phyloP scores from a whole-genome alignment of 441 rosid species.

The Eruca vesicaria region DNA sequence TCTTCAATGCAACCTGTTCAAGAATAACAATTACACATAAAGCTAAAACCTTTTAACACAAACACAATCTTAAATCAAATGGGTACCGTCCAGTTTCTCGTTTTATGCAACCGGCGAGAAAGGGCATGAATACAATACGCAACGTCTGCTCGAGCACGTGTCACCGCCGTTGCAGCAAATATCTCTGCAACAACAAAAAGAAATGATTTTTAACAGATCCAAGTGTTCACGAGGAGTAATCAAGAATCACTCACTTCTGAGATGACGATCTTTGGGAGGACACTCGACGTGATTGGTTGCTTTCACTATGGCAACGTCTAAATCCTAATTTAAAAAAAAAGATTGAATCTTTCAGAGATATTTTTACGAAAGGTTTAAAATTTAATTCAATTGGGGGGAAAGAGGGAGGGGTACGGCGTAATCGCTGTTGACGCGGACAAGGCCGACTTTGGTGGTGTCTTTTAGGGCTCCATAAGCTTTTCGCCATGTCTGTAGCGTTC shows the following conservation, averaged over 20 bases:
- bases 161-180: constrained; percentile 63
- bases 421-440: too few species aligned
- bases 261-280: constrained; percentile 95
- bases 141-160: constrained; percentile 80
- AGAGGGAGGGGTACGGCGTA: too few species aligned
- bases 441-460: too few species aligned
- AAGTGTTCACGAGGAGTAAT: background rate
- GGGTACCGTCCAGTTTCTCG: constrained; percentile 81
- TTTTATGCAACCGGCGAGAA: constrained; percentile 70
- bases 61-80: background rate
- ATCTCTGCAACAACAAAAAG: constrained; percentile 55
- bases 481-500: too few species aligned
- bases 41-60: background rate
- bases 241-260: constrained; percentile 61
- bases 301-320: constrained; percentile 97
- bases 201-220: constrained; percentile 19
- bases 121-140: constrained; percentile 77
- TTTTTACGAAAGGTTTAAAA: too few species aligned
- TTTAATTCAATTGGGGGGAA: too few species aligned
- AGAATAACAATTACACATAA: background rate
- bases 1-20: constrained; percentile 89
- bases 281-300: constrained; percentile 97
- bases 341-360: constrained; percentile 24
- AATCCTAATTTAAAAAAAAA: constrained; percentile 49
- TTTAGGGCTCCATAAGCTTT: too few species aligned